Evolutionary conservation across 768 basidiomycete genomes (phyloP), one percentile per base, ranked within the genome.

Genomic region (Boletus bicolor): DNA sequence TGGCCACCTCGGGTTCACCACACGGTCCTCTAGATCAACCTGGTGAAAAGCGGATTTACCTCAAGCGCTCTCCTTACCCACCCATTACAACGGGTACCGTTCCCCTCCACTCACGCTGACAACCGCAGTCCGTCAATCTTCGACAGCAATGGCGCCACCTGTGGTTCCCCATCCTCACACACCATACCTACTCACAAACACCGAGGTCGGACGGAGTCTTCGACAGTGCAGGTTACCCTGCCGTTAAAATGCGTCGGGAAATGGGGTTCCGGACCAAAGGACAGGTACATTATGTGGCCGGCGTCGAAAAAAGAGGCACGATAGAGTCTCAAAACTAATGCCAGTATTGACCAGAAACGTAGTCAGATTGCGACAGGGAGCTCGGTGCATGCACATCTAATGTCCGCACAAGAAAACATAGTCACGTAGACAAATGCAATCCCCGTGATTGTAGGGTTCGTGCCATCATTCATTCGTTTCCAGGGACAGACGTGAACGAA

Each of bases 201-300:
- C 78, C 1, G 75, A 79, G 49, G 89, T 89, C 0, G 88, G 89
- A 65, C 76, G 89, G 24, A 89, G 87, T 45, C 91, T 89, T 67
- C 75, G 88, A 6, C 86, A 88, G 63, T 91, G 89, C 62, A 86
- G 87, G 0, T 72, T 85, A 42, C 75, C 82, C 0, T 89, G 89
- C 0, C 75, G 89, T 1, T 91, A 91, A 89, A 89, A 61, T 91
- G 89, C 67, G 89, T 91, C 49, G 89, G 91, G 65, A 91, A 91
- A 69, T 91, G 89, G 89, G 89, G 89, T 1, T 89, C 89, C 24
- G 89, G 89, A 5, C 89, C 89, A 44, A 80, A 85, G 70, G 89
- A 89, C 89, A 48, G 89, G 89, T 21, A 91, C 89, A 0, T 88
- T 91, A 0, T 91, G 89, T 64, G 89, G 91, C 75, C 75, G 89